Evolutionary conservation across 2,329 filamentous ascomycete genomes (phyloP).

Genomic region (Botrytis sinoallii): DNA sequence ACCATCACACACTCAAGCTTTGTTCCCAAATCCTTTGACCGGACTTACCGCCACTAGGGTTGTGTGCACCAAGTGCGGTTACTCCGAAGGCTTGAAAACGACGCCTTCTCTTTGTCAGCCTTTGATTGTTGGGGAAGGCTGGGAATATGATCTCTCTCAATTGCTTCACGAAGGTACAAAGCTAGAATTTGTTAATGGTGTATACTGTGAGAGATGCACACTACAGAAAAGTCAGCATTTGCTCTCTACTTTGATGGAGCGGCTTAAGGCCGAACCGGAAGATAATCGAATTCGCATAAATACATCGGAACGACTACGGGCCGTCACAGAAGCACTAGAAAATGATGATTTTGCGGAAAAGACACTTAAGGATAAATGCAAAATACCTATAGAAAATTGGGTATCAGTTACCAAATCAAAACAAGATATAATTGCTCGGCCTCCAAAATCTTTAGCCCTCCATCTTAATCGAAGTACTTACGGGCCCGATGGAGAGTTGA

Average conservation of each 20-base stretch:
- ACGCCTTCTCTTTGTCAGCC: conserved; percentile 94
- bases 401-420: conserved; percentile 82
- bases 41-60: conserved; percentile 86
- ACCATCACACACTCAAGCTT: conserved; percentile 21
- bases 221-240: conserved; percentile 57
- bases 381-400: conserved; percentile 63
- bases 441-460: conserved; percentile 76
- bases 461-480: conserved; percentile 93
- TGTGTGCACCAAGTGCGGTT: conserved; percentile 79
- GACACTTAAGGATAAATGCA: conserved; percentile 61
- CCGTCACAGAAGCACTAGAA: conserved; percentile 68
- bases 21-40: conserved; percentile 73
- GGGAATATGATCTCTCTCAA: conserved; percentile 68
- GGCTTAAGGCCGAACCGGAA: conserved; percentile 37
- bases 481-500: conserved; percentile 72
- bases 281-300: conserved; percentile 35
- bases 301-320: conserved; percentile 54
- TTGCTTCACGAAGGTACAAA: conserved; percentile 81
- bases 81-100: conserved; percentile 82
- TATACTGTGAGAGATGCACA: conserved; percentile 90
- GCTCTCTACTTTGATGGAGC: conserved; percentile 47
- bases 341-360: conserved; percentile 76
- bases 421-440: conserved; percentile 79
- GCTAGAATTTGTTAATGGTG: conserved; percentile 81
- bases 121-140: conserved; percentile 68